Conservation (phyloP, 2,329 filamentous ascomycete genomes). For the Hymenoscyphus infarciens region DNA sequence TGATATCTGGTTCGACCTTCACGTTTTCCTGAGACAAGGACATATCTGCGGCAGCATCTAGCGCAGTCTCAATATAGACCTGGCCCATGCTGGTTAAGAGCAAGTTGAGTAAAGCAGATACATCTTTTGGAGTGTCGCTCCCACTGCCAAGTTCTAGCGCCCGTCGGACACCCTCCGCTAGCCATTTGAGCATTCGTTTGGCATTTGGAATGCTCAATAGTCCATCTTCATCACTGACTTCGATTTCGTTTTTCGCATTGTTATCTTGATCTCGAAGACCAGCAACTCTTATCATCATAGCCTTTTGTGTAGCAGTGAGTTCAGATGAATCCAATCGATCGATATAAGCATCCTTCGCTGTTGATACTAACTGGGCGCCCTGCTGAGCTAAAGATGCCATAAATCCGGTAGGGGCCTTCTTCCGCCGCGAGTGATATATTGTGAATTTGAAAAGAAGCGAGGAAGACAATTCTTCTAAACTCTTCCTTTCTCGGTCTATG, state of each 20-base stretch:
- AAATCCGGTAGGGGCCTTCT: slow-evolving; percentile 86
- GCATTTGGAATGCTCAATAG: slow-evolving; percentile 76
- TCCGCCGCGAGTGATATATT: slow-evolving; percentile 84
- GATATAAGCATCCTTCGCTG: slow-evolving; percentile 87
- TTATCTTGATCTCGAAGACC: slow-evolving; percentile 72
- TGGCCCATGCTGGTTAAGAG: slow-evolving; percentile 85
- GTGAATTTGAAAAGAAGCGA: slow-evolving; percentile 95
- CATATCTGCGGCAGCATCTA: slow-evolving; percentile 68
- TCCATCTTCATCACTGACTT: slow-evolving; percentile 87
- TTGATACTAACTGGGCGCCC: slow-evolving; percentile 81
- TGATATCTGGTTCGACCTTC: slow-evolving; percentile 83
- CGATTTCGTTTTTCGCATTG: slow-evolving; percentile 74
- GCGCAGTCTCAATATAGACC: slow-evolving; percentile 66
- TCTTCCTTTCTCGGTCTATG: slow-evolving; percentile 66
- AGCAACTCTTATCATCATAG: slow-evolving; percentile 85
- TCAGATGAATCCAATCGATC: slow-evolving; percentile 86
- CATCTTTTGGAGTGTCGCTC: slow-evolving; percentile 89
- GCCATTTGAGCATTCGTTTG: slow-evolving; percentile 98
- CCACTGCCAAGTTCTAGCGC: slow-evolving; percentile 86
- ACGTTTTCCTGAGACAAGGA: slow-evolving; percentile 72
- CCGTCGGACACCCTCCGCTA: slow-evolving; percentile 89
- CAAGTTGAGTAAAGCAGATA: slow-evolving; percentile 77
- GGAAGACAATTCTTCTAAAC: slow-evolving; percentile 77
- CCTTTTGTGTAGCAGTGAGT: slow-evolving; percentile 80
- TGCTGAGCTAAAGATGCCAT: slow-evolving; percentile 89